phyloP scores from a whole-genome alignment of 345 rosid genomes.

The Adansonia digitata region DNA sequence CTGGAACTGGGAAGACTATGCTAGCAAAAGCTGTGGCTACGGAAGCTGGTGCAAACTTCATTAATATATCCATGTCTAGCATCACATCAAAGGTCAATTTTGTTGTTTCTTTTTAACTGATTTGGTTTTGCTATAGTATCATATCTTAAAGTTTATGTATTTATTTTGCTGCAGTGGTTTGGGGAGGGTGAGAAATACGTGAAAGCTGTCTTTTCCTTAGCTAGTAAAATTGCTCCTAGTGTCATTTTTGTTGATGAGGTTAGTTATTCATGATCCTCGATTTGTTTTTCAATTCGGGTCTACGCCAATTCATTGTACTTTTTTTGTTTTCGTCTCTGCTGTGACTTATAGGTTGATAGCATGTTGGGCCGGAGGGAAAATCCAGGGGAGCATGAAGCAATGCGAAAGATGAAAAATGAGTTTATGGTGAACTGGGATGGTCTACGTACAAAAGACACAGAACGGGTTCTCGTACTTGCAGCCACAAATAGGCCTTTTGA shows the following conservation, averaged over 20 bases:
- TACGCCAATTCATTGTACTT: background rate
- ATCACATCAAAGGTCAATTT: constrained; percentile 73
- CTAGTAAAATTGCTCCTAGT: constrained; percentile 86
- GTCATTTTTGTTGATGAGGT: constrained; percentile 95
- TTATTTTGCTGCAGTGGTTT: constrained; percentile 65
- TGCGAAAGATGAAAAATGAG: constrained; percentile 92
- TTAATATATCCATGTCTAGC: constrained; percentile 87
- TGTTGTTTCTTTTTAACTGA: background rate
- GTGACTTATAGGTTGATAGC: constrained; percentile 71
- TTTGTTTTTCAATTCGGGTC: constrained; percentile 8
- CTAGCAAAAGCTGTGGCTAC: constrained; percentile 97
- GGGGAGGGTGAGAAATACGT: constrained; percentile 95
- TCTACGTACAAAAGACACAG: constrained; percentile 69
- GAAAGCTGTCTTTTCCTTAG: constrained; percentile 85
- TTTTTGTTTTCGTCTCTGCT: constrained; percentile 9
- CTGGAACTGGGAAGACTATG: constrained; percentile 97
- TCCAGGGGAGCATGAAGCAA: constrained; percentile 84
- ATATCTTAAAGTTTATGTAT: constrained; percentile 8
- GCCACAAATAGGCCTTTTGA: constrained; percentile 96
- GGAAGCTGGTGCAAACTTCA: constrained; percentile 97
- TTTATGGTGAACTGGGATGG: constrained; percentile 99
- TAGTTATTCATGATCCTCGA: constrained; percentile 16
- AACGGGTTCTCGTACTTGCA: constrained; percentile 86
- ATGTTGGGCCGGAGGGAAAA: constrained; percentile 90
- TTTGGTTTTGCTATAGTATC: background rate